A percentile compares a stretch with the other conserved stretches of the same genome.
These are phyloP conservation scores for Micromonas commoda DNA, from an alignment of 139 green algal species.

Conservation along the genomic window DNA sequence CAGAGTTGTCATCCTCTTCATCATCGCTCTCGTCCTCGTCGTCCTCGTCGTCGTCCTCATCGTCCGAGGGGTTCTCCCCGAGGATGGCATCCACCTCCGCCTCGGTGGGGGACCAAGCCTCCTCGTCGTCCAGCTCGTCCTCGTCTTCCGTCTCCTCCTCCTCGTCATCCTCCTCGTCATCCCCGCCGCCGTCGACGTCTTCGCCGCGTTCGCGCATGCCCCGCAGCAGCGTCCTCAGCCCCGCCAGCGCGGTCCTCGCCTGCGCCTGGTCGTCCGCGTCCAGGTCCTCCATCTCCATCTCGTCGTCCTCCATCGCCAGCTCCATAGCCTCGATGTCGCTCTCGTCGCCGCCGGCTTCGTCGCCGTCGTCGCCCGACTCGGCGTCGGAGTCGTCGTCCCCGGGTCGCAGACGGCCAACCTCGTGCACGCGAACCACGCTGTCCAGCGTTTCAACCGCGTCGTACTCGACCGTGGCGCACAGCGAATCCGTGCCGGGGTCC, in stretches of 20 bases:
- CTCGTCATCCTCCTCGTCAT: conserved; percentile 22
- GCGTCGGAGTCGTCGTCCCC: conserved; percentile 38
- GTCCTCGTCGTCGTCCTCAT: conserved; percentile 22
- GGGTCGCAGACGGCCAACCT: conserved; percentile 45
- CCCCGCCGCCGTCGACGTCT: neutral
- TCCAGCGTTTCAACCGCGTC: conserved; percentile 42
- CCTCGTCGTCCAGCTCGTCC: conserved; percentile 6
- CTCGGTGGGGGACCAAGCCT: conserved; percentile 12
- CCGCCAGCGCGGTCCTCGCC: neutral
- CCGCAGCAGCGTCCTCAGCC: neutral
- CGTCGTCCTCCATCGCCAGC: conserved; percentile 31
- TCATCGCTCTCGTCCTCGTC: conserved; percentile 11
- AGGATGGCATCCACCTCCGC: neutral
- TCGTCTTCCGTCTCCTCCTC: conserved; percentile 23
- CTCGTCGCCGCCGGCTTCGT: conserved; percentile 5
- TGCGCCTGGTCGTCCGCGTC: neutral
- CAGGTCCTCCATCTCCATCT: neutral
- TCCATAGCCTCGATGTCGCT: neutral
- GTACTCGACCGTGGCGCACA: conserved; percentile 52
- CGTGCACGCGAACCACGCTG: conserved; percentile 36
- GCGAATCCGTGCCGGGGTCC: conserved; percentile 46
- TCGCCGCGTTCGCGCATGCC: neutral
- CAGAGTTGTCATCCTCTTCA: neutral
- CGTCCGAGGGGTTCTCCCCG: conserved; percentile 14
- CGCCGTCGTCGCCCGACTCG: conserved; percentile 29